phyloP scores from a whole-genome alignment of 192 early-diverging fungal genomes.

The Chytriomyces sp. region DNA sequence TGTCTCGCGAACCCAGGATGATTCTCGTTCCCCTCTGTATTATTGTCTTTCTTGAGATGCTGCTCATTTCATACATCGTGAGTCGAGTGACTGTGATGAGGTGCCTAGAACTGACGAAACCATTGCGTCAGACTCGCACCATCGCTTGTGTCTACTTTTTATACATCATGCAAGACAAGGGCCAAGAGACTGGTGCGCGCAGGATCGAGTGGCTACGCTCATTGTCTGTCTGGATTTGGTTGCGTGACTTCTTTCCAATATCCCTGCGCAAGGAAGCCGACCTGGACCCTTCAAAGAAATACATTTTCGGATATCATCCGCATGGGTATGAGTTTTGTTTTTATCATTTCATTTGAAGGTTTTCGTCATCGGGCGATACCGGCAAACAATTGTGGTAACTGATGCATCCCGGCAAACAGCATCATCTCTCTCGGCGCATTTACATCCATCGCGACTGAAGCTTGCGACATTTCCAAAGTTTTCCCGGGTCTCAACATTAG shows the following conservation, averaged over 20 bases:
- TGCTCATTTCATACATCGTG: constrained; percentile 43
- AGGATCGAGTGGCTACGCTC: constrained; percentile 53
- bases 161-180: constrained; percentile 73
- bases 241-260: constrained; percentile 80
- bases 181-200: constrained; percentile 80
- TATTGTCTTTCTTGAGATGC: constrained; percentile 64
- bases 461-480: constrained; percentile 66
- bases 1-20: too few relatives aligned
- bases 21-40: constrained; percentile 57
- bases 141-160: constrained; percentile 71
- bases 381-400: too few relatives aligned
- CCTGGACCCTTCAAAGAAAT: constrained; percentile 80
- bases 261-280: constrained; percentile 79
- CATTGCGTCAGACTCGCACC: constrained; percentile 30
- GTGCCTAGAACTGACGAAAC: too few relatives aligned
- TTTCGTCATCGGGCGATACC: neutral
- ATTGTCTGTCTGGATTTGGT: constrained; percentile 72
- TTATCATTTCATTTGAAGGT: too few relatives aligned
- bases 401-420: too few relatives aligned
- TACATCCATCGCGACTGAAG: constrained; percentile 82
- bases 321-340: constrained; percentile 51
- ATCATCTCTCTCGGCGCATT: constrained; percentile 84
- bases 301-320: constrained; percentile 93
- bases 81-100: too few relatives aligned
- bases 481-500: constrained; percentile 81